Conservation (phyloP, 805 yeast species). For the Ogataea methanolica region DNA sequence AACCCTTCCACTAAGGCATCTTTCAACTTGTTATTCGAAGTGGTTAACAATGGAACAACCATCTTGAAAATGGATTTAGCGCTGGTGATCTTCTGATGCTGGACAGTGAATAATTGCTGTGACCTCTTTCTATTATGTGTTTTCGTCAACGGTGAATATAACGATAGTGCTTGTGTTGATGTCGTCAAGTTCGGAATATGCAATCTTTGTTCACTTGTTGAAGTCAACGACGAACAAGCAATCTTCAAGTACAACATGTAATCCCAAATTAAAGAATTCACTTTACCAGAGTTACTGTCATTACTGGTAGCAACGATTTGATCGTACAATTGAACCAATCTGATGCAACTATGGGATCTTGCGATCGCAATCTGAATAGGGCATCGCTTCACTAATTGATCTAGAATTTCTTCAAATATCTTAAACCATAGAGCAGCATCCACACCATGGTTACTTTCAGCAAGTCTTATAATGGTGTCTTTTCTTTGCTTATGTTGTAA, state of each 20-base stretch:
- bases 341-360: slow-evolving; percentile 82
- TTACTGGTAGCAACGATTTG: slow-evolving; percentile 54
- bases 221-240: slow-evolving; percentile 87
- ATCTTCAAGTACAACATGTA: slow-evolving; percentile 74
- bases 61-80: slow-evolving; percentile 85
- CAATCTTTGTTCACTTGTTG: slow-evolving; percentile 81
- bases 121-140: slow-evolving; percentile 73
- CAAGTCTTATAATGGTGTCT: slow-evolving; percentile 68
- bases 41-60: slow-evolving; percentile 75
- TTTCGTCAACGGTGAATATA: slow-evolving; percentile 41
- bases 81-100: slow-evolving; percentile 88
- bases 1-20: slow-evolving; percentile 89
- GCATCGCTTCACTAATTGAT: slow-evolving; percentile 68
- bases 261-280: slow-evolving; percentile 30
- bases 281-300: slow-evolving; percentile 21
- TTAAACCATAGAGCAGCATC: slow-evolving; percentile 97
- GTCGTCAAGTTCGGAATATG: slow-evolving; percentile 44
- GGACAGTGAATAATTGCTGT: slow-evolving; percentile 74
- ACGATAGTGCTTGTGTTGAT: slow-evolving; percentile 8
- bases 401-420: slow-evolving; percentile 71
- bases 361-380: slow-evolving; percentile 94
- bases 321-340: slow-evolving; percentile 83
- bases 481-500: slow-evolving; percentile 53
- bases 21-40: slow-evolving; percentile 62
- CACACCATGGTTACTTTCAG: slow-evolving; percentile 90